Percentiles rank a stretch among this genome's conserved stretches.
Conservation (phyloP, 1,139 yeast species). For the Suhomyces choctaworum region DNA sequence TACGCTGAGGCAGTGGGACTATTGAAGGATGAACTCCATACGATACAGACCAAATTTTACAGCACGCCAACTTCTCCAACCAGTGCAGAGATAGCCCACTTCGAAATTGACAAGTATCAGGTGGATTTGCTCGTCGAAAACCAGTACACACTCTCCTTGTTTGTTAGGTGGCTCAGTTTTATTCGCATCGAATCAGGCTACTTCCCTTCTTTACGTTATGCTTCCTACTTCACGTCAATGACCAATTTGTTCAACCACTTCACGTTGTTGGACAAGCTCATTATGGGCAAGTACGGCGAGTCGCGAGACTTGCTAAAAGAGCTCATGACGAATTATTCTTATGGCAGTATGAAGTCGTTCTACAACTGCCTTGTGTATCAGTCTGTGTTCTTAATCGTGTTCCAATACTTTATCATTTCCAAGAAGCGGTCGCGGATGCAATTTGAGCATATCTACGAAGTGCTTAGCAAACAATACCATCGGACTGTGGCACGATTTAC, state of each 20-base stretch:
- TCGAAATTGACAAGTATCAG: slow-evolving; percentile 9
- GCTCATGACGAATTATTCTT: slow-evolving; percentile 15
- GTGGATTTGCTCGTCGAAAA: slow-evolving; percentile 22
- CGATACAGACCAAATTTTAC: slow-evolving; percentile 5
- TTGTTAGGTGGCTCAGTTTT: slow-evolving; percentile 35
- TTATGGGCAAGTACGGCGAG: slow-evolving; percentile 15
- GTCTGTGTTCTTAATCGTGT: slow-evolving; percentile 26
- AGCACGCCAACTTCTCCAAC: slow-evolving; percentile 15
- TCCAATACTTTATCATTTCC: slow-evolving; percentile 17
- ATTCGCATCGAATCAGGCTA: slow-evolving; percentile 32
- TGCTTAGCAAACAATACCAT: slow-evolving; percentile 5
- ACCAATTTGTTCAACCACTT: slow-evolving; percentile 30
- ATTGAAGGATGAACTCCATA: slow-evolving; percentile 8
- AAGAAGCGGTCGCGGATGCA: slow-evolving; percentile 6
- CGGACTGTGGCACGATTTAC: slow-evolving; percentile 7
- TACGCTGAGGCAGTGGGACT: slow-evolving; percentile 21
- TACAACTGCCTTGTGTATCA: slow-evolving; percentile 25
- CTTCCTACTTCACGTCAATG: slow-evolving; percentile 31
- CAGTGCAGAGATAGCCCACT: slow-evolving; percentile 3
- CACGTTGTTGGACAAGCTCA: slow-evolving; percentile 21
- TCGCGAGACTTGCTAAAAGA: slow-evolving; percentile 14
- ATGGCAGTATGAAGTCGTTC: slow-evolving; percentile 20
- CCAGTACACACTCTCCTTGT: slow-evolving; percentile 23
- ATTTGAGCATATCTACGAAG: slow-evolving; percentile 12
- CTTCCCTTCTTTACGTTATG: slow-evolving; percentile 35